phyloP scores from a whole-genome alignment of 2,329 filamentous ascomycete genomes.

The Fusarium sp. region DNA sequence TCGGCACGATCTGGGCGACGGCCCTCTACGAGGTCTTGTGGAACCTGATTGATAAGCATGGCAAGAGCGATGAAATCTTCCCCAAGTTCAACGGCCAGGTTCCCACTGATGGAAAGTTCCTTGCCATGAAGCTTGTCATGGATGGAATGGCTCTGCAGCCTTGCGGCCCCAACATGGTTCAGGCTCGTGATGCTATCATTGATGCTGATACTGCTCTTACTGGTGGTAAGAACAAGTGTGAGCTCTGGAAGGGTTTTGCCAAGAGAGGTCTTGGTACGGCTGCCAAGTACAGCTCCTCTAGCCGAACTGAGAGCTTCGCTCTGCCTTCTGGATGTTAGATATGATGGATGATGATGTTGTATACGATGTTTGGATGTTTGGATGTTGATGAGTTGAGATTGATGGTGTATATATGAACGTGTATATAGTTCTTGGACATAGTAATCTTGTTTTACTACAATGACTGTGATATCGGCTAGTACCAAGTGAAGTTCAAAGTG shows the following conservation, averaged over 20 bases:
- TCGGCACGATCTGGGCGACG: constrained; percentile 56
- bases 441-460: background rate
- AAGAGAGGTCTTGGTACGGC: constrained; percentile 65
- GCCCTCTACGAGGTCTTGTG: constrained; percentile 68
- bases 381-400: background rate
- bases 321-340: constrained; percentile 44
- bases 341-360: background rate
- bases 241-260: constrained; percentile 67
- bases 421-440: constrained; percentile 4
- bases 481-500: too few relatives aligned
- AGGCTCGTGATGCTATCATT: constrained; percentile 66
- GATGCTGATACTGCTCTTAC: constrained; percentile 66
- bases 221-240: constrained; percentile 62
- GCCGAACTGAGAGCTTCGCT: constrained; percentile 50
- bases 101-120: constrained; percentile 64
- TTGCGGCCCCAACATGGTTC: constrained; percentile 66
- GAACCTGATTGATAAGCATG: constrained; percentile 68
- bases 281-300: constrained; percentile 49
- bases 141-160: constrained; percentile 67
- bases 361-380: background rate
- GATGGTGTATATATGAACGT: background rate
- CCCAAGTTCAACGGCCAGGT: constrained; percentile 60
- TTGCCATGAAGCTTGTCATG: constrained; percentile 64
- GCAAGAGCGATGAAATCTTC: constrained; percentile 58
- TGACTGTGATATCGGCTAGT: too few relatives aligned